phyloP scores from a whole-genome alignment of 2,329 filamentous ascomycete genomes.

The Cyphellophora attinorum region DNA sequence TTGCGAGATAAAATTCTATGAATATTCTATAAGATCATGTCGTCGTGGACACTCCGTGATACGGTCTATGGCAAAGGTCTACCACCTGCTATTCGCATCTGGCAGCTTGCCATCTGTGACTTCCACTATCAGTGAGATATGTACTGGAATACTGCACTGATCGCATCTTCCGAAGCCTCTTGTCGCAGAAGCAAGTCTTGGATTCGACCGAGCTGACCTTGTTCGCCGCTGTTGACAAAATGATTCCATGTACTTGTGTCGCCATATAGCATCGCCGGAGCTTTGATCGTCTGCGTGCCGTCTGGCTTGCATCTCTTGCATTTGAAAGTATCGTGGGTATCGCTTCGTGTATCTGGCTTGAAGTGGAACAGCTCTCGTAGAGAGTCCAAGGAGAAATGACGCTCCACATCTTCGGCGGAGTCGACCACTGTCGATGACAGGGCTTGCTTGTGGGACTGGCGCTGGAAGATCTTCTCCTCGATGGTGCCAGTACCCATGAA shows the following conservation, averaged over 20 bases:
- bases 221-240: slow-evolving; percentile 67
- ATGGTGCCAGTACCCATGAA: slow-evolving; percentile 98
- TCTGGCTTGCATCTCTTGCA: slow-evolving; percentile 89
- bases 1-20: no score
- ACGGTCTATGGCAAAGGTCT: no score
- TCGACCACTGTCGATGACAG: slow-evolving; percentile 94
- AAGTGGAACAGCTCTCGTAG: slow-evolving; percentile 93
- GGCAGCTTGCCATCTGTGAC: no score
- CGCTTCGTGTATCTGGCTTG: slow-evolving; percentile 70
- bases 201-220: slow-evolving; percentile 63
- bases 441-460: slow-evolving; percentile 95
- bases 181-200: slow-evolving; percentile 86
- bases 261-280: slow-evolving; percentile 89
- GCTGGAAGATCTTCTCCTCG: slow-evolving; percentile 98
- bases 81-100: no score
- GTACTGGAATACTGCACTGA: slow-evolving; percentile 96
- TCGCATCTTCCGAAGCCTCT: slow-evolving; percentile 66
- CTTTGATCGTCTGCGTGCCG: slow-evolving; percentile 79
- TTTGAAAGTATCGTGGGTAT: slow-evolving; percentile 98
- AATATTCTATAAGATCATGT: no score
- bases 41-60: no score
- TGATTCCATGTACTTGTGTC: slow-evolving; percentile 99
- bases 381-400: slow-evolving; percentile 87
- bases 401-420: slow-evolving; percentile 90
- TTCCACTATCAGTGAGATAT: slow-evolving; percentile 63